A percentile compares a stretch with the other conserved stretches of the same genome.
Evolutionary conservation across 148 eudicot species (phyloP).

Genomic region (Rhododendron vialii): DNA sequence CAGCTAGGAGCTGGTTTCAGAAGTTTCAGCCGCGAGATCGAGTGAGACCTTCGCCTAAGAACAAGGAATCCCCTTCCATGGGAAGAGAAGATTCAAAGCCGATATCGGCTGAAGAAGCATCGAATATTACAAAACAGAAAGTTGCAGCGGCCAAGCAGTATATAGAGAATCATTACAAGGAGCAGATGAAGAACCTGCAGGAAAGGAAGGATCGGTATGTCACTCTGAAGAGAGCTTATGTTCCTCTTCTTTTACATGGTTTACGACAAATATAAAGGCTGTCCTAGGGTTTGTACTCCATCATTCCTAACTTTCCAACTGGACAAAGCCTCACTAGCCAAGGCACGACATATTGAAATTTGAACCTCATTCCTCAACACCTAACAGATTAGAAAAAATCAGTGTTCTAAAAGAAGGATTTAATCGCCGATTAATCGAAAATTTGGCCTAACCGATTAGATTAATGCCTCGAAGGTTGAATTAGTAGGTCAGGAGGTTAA

Average conservation of each 20-base stretch:
- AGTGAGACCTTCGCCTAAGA: constrained; percentile 52
- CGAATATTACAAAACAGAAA: constrained; percentile 74
- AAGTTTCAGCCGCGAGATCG: constrained; percentile 85
- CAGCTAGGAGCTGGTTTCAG: constrained; percentile 92
- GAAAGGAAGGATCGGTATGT: constrained; percentile 92
- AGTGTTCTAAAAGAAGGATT: no score
- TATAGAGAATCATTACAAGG: constrained; percentile 98
- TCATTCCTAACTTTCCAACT: not conserved
- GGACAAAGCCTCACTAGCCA: not conserved
- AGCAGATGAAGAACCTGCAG: constrained; percentile 93
- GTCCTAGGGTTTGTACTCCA: not conserved
- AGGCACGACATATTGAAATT: not conserved
- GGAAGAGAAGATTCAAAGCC: constrained; percentile 52
- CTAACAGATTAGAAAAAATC: not conserved
- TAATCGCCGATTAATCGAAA: no score
- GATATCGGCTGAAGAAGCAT: constrained; percentile 66
- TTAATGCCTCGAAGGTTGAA: no score
- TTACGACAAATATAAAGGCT: not conserved
- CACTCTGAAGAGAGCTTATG: not conserved
- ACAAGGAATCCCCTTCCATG: constrained; percentile 48
- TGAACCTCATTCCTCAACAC: not conserved
- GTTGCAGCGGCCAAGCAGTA: constrained; percentile 98
- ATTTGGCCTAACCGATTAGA: no score
- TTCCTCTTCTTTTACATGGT: not conserved
- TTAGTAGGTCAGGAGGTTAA: no score